phyloP scores from a whole-genome alignment of 2,329 filamentous ascomycete genomes.

The Alternaria conjuncta region DNA sequence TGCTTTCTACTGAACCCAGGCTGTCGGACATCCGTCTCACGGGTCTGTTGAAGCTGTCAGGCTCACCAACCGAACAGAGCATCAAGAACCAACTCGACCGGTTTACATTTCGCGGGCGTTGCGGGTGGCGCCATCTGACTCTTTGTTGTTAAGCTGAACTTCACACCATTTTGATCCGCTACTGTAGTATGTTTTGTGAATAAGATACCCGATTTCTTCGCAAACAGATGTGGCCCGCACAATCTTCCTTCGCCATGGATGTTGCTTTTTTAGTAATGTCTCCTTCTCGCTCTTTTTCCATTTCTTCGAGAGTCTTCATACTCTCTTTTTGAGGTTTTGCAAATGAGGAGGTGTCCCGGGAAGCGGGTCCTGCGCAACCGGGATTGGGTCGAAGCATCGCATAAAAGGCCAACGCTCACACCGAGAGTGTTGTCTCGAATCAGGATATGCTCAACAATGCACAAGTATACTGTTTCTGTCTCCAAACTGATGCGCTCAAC shows the following conservation, averaged over 20 bases:
- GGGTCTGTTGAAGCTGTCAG: not conserved
- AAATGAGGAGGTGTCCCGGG: not conserved
- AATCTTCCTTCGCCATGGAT: not conserved
- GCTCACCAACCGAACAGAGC: not conserved
- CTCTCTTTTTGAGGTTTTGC: not conserved
- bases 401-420: not conserved
- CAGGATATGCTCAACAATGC: not conserved
- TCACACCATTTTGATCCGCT: not conserved
- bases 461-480: not conserved
- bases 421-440: not conserved
- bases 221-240: not conserved
- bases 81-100: not conserved
- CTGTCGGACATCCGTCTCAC: not conserved
- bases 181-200: not conserved
- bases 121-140: not conserved
- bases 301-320: not conserved
- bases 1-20: conserved; percentile 36
- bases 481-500: not conserved
- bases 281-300: not conserved
- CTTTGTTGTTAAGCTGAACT: not conserved
- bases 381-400: not conserved
- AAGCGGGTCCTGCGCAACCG: not conserved
- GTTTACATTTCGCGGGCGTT: not conserved
- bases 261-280: not conserved
- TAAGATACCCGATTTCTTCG: not conserved